Percentiles rank a stretch among this genome's conserved stretches.
Evolutionary conservation across 2,329 filamentous ascomycete species (phyloP).

Genomic region (Rhynchosporium agropyri): DNA sequence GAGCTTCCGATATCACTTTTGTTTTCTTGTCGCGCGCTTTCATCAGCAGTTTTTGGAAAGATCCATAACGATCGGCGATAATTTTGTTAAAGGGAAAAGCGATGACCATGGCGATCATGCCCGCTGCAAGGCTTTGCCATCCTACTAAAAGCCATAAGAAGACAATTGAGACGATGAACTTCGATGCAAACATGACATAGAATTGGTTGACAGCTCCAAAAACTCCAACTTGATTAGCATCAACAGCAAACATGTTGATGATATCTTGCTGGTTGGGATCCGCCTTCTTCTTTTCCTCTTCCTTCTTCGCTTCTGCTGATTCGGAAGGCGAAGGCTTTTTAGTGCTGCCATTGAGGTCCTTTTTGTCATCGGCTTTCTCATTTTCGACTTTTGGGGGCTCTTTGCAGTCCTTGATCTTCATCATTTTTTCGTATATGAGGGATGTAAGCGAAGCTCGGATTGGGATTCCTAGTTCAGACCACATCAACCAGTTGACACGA

Average conservation of each 20-base stretch:
- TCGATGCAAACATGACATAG: constrained; percentile 61
- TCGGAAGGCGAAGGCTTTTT: constrained; percentile 35
- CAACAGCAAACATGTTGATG: constrained; percentile 75
- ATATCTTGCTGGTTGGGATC: constrained; percentile 67
- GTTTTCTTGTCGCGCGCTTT: constrained; percentile 74
- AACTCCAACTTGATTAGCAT: constrained; percentile 66
- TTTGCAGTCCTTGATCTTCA: constrained; percentile 69
- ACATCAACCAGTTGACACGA: constrained; percentile 29
- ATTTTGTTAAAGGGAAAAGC: constrained; percentile 69
- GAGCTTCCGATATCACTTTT: constrained; percentile 70
- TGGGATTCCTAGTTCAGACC: constrained; percentile 45
- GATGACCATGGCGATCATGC: constrained; percentile 62
- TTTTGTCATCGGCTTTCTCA: constrained; percentile 50
- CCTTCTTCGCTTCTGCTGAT: constrained; percentile 36
- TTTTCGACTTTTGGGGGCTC: constrained; percentile 44
- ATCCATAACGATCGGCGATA: constrained; percentile 64
- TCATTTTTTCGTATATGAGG: constrained; percentile 73
- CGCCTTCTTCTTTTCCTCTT: constrained; percentile 46
- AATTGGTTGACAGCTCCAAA: constrained; percentile 65
- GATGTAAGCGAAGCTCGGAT: constrained; percentile 70
- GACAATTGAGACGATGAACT: constrained; percentile 59
- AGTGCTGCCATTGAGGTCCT: constrained; percentile 1
- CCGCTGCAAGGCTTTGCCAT: constrained; percentile 67
- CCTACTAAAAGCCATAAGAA: constrained; percentile 70
- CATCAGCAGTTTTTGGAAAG: constrained; percentile 69